These are phyloP conservation scores for Borealophlyctis nickersoniae DNA, from an alignment of 192 early-diverging fungal genomes.

Conservation along the genomic window DNA sequence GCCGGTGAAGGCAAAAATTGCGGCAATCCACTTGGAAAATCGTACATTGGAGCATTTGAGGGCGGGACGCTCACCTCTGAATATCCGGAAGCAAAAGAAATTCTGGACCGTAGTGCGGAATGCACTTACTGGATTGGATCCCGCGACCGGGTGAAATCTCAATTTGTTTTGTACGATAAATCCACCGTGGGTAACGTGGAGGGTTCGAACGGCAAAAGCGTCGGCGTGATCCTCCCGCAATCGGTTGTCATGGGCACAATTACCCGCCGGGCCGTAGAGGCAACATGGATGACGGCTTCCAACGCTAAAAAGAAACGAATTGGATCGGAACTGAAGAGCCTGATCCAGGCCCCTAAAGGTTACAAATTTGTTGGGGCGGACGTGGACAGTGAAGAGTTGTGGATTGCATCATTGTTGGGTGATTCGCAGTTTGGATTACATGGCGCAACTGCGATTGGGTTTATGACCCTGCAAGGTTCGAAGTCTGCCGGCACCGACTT, in stretches of 20 bases:
- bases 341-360: conserved; percentile 76
- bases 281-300: conserved; percentile 93
- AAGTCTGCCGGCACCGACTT: conserved; percentile 86
- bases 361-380: conserved; percentile 93
- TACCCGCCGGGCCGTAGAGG: conserved; percentile 89
- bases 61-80: conserved; percentile 72
- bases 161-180: conserved; percentile 81
- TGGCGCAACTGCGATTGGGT: conserved; percentile 89
- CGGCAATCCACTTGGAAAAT: conserved; percentile 84
- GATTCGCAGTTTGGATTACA: conserved; percentile 92
- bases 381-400: conserved; percentile 95
- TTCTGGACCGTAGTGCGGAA: conserved; percentile 69
- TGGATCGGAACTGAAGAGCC: conserved; percentile 91
- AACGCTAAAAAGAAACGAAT: conserved; percentile 87
- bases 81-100: conserved; percentile 68
- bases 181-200: neutral
- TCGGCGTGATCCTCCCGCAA: conserved; percentile 85
- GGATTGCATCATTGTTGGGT: conserved; percentile 92
- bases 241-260: conserved; percentile 92
- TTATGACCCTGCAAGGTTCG: conserved; percentile 96
- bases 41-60: conserved; percentile 76
- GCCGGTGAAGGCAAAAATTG: conserved; percentile 75
- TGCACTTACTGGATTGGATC: conserved; percentile 91
- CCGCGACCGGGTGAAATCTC: conserved; percentile 72
- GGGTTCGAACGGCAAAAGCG: conserved; percentile 9